Percentiles rank a stretch among this genome's conserved stretches.
Conservation (phyloP, 2,329 filamentous ascomycete genomes). For the Ophiostoma himal-ulmi region DNA sequence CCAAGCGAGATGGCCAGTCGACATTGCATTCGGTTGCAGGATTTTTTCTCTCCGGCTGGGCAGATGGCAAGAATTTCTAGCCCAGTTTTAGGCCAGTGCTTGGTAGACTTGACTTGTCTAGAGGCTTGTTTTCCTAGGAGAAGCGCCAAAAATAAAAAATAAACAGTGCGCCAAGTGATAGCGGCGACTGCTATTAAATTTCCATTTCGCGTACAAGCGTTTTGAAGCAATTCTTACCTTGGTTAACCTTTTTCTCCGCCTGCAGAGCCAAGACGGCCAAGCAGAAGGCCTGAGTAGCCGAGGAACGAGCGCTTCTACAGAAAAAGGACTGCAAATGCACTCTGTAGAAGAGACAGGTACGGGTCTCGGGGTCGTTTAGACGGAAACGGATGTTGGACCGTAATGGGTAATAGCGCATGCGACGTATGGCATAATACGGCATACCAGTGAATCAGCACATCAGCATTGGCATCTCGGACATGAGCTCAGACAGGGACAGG, state of each 20-base stretch:
- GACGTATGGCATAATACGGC: neutral
- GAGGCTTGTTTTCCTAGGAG: neutral
- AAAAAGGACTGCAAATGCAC: neutral
- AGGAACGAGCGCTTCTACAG: neutral
- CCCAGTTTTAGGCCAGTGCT: neutral
- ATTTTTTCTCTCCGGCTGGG: constrained; percentile 1
- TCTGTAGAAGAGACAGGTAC: neutral
- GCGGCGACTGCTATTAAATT: neutral
- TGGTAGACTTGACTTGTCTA: neutral
- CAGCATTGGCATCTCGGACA: neutral
- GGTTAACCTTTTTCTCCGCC: neutral
- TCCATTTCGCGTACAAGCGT: neutral
- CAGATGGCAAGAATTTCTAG: constrained; percentile 1
- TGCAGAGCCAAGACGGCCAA: neutral
- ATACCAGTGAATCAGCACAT: neutral
- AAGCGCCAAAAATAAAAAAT: no score
- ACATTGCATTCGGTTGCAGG: neutral
- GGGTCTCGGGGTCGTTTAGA: neutral
- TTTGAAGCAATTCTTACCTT: neutral
- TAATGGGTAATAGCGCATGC: neutral
- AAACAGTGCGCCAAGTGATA: neutral
- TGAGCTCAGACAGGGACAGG: neutral
- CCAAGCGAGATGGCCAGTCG: neutral
- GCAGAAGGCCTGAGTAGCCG: neutral
- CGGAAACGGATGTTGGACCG: neutral